Evolutionary conservation across 192 early-diverging fungal species (phyloP).

Genomic region (Podila horticola): DNA sequence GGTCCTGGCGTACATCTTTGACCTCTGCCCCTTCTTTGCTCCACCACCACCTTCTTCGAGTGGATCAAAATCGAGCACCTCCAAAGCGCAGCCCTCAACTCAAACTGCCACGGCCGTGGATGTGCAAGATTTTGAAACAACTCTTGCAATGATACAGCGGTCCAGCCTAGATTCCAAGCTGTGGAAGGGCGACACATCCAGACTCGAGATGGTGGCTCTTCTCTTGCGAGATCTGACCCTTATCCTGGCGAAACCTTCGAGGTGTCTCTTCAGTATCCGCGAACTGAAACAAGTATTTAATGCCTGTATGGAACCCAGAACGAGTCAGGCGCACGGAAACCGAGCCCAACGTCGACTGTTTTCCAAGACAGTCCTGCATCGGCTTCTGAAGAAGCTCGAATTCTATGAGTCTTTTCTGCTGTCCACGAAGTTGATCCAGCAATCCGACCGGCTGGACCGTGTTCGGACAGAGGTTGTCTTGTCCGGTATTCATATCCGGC

Average conservation of each 20-base stretch:
- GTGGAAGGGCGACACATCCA: slow-evolving; percentile 44
- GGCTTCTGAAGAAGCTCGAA: slow-evolving; percentile 42
- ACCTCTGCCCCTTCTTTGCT: slow-evolving; percentile 39
- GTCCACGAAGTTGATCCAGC: slow-evolving; percentile 16
- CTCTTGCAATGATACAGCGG: slow-evolving; percentile 28
- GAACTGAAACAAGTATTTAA: slow-evolving; percentile 18
- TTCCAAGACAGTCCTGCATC: slow-evolving; percentile 18
- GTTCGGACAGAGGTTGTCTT: slow-evolving; percentile 39
- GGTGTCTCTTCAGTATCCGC: slow-evolving; percentile 18
- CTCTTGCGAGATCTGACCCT: slow-evolving; percentile 34
- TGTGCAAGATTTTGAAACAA: slow-evolving; percentile 46
- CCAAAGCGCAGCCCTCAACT: not conserved
- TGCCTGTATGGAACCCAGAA: not conserved
- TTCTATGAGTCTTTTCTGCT: slow-evolving; percentile 43
- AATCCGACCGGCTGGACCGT: slow-evolving; percentile 21
- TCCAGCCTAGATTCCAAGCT: slow-evolving; percentile 31
- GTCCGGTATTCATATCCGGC: slow-evolving; percentile 20
- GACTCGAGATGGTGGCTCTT: slow-evolving; percentile 33
- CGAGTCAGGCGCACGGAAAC: not conserved
- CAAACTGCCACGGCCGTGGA: not conserved
- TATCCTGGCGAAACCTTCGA: slow-evolving; percentile 20
- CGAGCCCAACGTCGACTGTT: not conserved
- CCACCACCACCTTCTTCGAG: slow-evolving; percentile 8
- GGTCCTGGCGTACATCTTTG: slow-evolving; percentile 21
- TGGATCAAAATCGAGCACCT: not conserved